Conservation (phyloP, 2,329 filamentous ascomycete species). For the Penicillium palitans region DNA sequence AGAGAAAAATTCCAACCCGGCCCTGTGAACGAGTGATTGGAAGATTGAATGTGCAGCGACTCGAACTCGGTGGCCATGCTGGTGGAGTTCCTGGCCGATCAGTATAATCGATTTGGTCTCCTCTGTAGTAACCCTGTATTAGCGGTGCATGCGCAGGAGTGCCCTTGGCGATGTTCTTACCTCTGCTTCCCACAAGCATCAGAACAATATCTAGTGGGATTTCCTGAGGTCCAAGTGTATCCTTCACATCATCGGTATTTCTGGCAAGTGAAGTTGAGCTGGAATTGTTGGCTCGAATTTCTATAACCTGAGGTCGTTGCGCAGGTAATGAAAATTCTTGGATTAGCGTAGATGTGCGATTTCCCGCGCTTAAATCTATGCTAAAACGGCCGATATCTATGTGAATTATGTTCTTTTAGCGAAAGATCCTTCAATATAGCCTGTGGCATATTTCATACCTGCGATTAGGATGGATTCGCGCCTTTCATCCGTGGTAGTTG, state of each 20-base stretch:
- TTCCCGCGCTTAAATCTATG: conserved; percentile 8
- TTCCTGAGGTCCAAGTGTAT: not conserved
- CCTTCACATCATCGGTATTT: not conserved
- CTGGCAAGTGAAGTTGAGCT: not conserved
- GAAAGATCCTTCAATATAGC: accelerated
- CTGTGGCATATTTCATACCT: not conserved
- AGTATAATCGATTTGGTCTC: conserved; percentile 7
- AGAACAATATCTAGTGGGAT: conserved; percentile 7
- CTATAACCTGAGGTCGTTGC: not conserved
- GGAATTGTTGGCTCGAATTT: not conserved
- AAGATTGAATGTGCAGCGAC: conserved; percentile 9
- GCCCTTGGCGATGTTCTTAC: not conserved
- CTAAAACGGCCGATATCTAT: conserved; percentile 3
- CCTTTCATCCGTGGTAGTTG: not conserved
- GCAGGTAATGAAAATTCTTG: not conserved
- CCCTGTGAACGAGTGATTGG: not conserved
- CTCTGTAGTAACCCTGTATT: not conserved
- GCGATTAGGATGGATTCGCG: not conserved
- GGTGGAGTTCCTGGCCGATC: conserved; percentile 2
- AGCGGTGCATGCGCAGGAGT: not conserved
- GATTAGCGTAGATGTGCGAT: conserved; percentile 2
- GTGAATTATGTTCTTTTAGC: not conserved
- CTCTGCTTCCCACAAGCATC: conserved; percentile 14
- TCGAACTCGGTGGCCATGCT: conserved; percentile 4
- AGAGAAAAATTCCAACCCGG: conserved; percentile 12